Conservation (phyloP, 768 basidiomycete genomes). For the Rhizopogon vulgaris region DNA sequence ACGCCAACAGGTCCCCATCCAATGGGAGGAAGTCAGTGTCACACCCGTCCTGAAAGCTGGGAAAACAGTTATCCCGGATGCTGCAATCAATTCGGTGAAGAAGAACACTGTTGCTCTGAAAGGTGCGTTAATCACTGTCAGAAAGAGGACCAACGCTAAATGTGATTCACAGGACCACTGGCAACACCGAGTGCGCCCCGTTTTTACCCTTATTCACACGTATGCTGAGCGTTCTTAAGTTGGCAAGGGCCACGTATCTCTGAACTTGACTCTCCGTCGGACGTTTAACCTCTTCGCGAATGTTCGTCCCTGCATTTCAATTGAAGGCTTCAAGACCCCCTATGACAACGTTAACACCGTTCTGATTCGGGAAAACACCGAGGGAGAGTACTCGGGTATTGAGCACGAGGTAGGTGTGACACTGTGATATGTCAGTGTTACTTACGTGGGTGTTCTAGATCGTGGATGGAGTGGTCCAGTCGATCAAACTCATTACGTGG, state of each 20-base stretch:
- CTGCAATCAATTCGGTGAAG: constrained; percentile 85
- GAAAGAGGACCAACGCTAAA: constrained; percentile 7
- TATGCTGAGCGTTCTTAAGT: constrained; percentile 43
- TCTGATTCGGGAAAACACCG: constrained; percentile 98
- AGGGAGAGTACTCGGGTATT: constrained; percentile 99
- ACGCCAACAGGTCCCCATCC: constrained; percentile 78
- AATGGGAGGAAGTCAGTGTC: constrained; percentile 99
- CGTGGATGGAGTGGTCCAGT: constrained; percentile 97
- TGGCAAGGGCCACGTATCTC: constrained; percentile 97
- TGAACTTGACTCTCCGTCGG: constrained; percentile 93
- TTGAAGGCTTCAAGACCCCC: constrained; percentile 95
- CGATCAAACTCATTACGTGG: constrained; percentile 99
- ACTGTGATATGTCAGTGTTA: neutral
- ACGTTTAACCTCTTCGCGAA: constrained; percentile 99
- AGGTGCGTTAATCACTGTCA: constrained; percentile 42
- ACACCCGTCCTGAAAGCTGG: constrained; percentile 90
- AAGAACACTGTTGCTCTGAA: constrained; percentile 98
- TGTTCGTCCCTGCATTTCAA: constrained; percentile 93
- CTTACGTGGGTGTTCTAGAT: constrained; percentile 43
- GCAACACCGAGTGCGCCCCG: constrained; percentile 86
- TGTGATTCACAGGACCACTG: constrained; percentile 61
- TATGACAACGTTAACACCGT: constrained; percentile 99
- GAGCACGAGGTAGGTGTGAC: constrained; percentile 80
- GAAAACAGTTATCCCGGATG: constrained; percentile 94
- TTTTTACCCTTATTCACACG: constrained; percentile 7